These are phyloP conservation scores for Fagopyrum homotropicum DNA, from an alignment of 148 eudicot species.

Conservation along the genomic window DNA sequence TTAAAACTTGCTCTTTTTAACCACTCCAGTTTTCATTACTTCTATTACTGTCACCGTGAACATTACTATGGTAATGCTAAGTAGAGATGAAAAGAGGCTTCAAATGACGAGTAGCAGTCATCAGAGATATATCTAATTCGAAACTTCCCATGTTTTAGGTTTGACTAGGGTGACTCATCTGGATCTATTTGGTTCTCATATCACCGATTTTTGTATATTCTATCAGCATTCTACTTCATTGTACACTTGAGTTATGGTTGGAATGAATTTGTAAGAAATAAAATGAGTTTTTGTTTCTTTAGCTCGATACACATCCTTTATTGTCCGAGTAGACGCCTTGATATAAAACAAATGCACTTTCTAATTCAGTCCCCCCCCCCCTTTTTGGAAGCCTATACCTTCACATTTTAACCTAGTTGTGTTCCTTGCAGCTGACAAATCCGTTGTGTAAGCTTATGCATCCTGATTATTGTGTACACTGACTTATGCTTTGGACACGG, in stretches of 20 bases:
- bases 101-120: too few species aligned
- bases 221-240: neutral
- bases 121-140: too few species aligned
- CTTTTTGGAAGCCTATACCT: neutral
- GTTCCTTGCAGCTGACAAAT: slow-evolving; percentile 2
- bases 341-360: neutral
- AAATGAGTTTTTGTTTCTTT: neutral
- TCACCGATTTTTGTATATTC: too few species aligned
- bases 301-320: neutral
- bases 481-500: neutral
- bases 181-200: too few species aligned
- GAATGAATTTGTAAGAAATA: neutral
- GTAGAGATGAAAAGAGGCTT: too few species aligned
- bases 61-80: too few species aligned
- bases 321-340: neutral
- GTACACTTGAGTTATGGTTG: neutral
- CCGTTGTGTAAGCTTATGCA: neutral
- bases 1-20: too few species aligned
- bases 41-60: too few species aligned
- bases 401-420: neutral
- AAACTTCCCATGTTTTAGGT: too few species aligned
- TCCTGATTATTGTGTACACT: neutral
- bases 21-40: too few species aligned
- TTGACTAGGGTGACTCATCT: too few species aligned
- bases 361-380: neutral